These are phyloP conservation scores for Trichoderma afroharzianum DNA, from an alignment of 2,329 filamentous ascomycete genomes.

Conservation along the genomic window DNA sequence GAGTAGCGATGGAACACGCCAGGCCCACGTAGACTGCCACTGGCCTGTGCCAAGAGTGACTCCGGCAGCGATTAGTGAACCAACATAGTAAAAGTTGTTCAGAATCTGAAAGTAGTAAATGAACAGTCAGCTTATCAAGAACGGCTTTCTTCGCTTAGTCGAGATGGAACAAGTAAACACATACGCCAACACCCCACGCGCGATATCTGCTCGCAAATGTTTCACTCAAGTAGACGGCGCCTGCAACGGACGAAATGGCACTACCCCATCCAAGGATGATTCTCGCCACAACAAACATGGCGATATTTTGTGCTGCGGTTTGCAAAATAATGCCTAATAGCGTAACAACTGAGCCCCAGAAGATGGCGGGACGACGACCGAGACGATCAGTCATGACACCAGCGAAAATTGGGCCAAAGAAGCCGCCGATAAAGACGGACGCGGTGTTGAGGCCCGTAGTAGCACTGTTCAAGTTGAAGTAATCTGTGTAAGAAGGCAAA, in stretches of 20 bases:
- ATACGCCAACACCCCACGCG: constrained; percentile 19
- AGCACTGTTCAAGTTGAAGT: constrained; percentile 51
- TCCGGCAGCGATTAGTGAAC: constrained; percentile 45
- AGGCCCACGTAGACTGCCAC: constrained; percentile 29
- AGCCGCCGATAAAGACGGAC: constrained; percentile 51
- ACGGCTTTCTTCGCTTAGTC: neutral
- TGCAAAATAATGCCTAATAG: constrained; percentile 41
- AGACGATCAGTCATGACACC: constrained; percentile 35
- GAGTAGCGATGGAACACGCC: constrained; percentile 26
- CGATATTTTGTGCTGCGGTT: constrained; percentile 31
- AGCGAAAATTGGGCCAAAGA: constrained; percentile 42
- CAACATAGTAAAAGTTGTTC: constrained; percentile 34
- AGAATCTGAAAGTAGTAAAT: constrained; percentile 12
- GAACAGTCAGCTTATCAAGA: neutral
- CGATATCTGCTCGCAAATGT: constrained; percentile 36
- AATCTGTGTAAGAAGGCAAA: constrained; percentile 52
- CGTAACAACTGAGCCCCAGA: constrained; percentile 35
- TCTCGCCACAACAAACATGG: constrained; percentile 52
- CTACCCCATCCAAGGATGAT: constrained; percentile 54
- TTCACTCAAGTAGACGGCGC: constrained; percentile 49
- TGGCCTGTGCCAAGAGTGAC: constrained; percentile 37
- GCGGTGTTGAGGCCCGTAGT: constrained; percentile 54
- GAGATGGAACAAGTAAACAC: neutral
- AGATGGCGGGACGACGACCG: constrained; percentile 26
- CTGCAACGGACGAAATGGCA: constrained; percentile 28